Base-by-base conservation (phyloP, 2,329 filamentous ascomycete species). In the Cladophialophora bantiana region DNA sequence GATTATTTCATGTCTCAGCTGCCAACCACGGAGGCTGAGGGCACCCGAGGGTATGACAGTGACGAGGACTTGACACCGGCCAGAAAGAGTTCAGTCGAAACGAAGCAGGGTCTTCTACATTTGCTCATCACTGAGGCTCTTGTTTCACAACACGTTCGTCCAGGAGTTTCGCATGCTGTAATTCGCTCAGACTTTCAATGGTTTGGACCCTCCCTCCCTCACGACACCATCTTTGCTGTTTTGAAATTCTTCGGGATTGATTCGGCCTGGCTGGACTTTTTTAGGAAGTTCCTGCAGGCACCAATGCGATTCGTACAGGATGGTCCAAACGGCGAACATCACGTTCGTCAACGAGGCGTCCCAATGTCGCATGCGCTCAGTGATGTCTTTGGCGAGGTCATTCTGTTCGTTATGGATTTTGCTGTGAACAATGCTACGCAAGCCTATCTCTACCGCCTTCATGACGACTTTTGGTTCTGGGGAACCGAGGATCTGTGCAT, bases 381-480 rank as follows among this genome's bases (percentile, higher is more conserved):
- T 26, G 83, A 87, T 38, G 78, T 86, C 7, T 84, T 90, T 62
- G 85, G 86, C 0, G 89, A 91, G 73, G 77, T 81, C 0, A 78
- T 88, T 0, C 77, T 91, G 0, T 90, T 90, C 72, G 88, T 85
- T 66, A 83, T 90, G 70, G 89, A 90, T 72, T 88, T 87, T 72
- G 82, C 87, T 0, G 83, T 90, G 63, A 90, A 89, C 64, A 83
- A 85, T 66, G 77, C 79, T 1, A 87, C 88, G 0, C 72, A 76
- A 26, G 59, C 52, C 53, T 61, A 70, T 45, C 75, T 90, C 10
- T 88, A 88, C 74, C 85, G 89, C 12, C 79, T 89, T 42, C 84
- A 89, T 59, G 88, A 90, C 68, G 87, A 90, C 69, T 81, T 90
- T 59, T 90, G 88, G 88, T 87, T 90, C 73, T 90, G 88, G 87